A percentile compares a stretch with the other conserved stretches of the same genome.
Conservation (phyloP, 306 rosid species). For the Rubus parviflorus region DNA sequence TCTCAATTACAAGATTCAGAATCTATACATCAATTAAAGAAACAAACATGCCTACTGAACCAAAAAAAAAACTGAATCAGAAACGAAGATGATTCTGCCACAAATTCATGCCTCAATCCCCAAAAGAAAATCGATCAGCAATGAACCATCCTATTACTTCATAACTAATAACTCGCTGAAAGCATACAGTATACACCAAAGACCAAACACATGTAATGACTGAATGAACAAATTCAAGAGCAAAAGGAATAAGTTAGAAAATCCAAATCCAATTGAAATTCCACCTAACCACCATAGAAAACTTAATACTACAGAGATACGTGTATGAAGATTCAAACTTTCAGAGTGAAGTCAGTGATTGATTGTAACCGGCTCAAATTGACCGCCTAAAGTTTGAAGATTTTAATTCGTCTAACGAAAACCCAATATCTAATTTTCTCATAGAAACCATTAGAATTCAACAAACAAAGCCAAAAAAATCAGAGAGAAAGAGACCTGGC, state of each 20-base stretch:
- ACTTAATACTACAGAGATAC: not conserved
- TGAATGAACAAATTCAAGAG: too few relatives aligned
- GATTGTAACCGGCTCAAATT: not conserved
- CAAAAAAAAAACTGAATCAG: too few relatives aligned
- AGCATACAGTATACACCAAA: not conserved
- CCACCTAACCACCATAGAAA: not conserved
- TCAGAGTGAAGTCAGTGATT: not conserved
- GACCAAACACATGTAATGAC: not conserved
- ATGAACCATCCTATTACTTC: too few relatives aligned
- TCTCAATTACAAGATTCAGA: not conserved
- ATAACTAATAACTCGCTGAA: too few relatives aligned
- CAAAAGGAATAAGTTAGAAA: not conserved
- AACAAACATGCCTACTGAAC: too few relatives aligned
- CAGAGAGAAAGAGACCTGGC: slow-evolving; percentile 29
- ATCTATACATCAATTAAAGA: not conserved
- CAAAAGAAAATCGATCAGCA: too few relatives aligned
- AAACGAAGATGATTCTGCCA: not conserved
- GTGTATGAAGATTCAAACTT: not conserved
- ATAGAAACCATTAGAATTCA: not conserved
- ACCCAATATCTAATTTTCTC: slow-evolving; percentile 2
- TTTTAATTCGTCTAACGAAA: not conserved
- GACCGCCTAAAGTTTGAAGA: not conserved
- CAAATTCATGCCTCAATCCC: slow-evolving; percentile 2
- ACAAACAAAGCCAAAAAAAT: not conserved
- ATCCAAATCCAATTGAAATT: not conserved